Conservation (phyloP, 2,329 filamentous ascomycete species). For the Huntiella bhutanensis region DNA sequence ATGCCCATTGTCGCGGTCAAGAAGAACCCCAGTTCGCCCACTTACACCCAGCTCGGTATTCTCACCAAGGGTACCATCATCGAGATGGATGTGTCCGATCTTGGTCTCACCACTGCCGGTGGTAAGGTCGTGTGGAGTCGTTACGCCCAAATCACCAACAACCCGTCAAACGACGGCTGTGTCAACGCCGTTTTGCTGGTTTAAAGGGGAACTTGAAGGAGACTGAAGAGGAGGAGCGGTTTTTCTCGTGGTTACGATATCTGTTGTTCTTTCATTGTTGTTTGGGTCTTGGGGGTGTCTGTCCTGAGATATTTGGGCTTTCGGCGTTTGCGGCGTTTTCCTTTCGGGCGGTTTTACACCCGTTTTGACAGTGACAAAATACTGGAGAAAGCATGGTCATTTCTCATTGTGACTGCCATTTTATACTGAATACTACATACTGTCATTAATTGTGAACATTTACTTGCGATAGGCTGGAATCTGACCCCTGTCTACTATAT, state of each 20-base stretch:
- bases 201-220: slow-evolving; percentile 11
- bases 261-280: neutral
- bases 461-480: too few relatives aligned
- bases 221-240: neutral
- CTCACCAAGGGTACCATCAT: slow-evolving; percentile 62
- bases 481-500: too few relatives aligned
- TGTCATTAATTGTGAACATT: too few relatives aligned
- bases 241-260: neutral
- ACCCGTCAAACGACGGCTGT: slow-evolving; percentile 28
- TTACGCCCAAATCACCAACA: slow-evolving; percentile 52
- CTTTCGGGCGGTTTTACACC: neutral
- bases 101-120: slow-evolving; percentile 74
- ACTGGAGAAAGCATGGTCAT: too few relatives aligned
- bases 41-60: slow-evolving; percentile 86
- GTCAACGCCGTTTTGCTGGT: slow-evolving; percentile 23
- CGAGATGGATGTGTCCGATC: slow-evolving; percentile 83
- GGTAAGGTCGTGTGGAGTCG: slow-evolving; percentile 91
- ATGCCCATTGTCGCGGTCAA: slow-evolving; percentile 54
- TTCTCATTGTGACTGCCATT: too few relatives aligned
- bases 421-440: too few relatives aligned
- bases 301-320: neutral
- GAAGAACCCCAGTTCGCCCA: slow-evolving; percentile 59
- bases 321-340: slow-evolving; percentile 10
- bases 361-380: too few relatives aligned
- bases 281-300: neutral